Evolutionary conservation across 441 rosid genomes (phyloP).

Genomic region (Bocquillonia castaneifolia): DNA sequence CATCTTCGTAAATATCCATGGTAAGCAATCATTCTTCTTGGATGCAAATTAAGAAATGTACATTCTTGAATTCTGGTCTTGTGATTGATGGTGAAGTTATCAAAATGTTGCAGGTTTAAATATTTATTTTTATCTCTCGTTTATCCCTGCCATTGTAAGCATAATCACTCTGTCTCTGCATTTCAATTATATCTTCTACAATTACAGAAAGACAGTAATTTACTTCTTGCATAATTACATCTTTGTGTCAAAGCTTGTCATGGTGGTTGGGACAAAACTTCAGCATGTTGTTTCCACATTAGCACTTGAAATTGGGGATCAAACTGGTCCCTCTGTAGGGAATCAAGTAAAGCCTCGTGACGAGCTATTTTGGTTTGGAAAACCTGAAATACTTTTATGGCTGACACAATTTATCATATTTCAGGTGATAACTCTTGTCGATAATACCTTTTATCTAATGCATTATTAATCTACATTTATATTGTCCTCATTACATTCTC

Average conservation of each 20-base stretch:
- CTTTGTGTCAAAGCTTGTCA: conserved; percentile 56
- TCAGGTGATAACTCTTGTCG: conserved; percentile 47
- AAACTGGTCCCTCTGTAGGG: conserved; percentile 54
- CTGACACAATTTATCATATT: conserved; percentile 84
- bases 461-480: neutral
- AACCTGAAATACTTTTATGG: conserved; percentile 69
- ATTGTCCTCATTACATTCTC: conserved; percentile 10
- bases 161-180: conserved; percentile 12
- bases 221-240: conserved; percentile 14
- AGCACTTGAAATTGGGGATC: conserved; percentile 81
- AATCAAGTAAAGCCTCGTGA: conserved; percentile 87
- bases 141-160: conserved; percentile 91
- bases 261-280: conserved; percentile 91
- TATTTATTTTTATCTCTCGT: conserved; percentile 90
- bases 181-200: neutral
- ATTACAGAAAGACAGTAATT: neutral
- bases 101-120: conserved; percentile 58
- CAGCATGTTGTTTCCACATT: conserved; percentile 84
- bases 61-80: neutral
- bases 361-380: conserved; percentile 89
- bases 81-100: neutral
- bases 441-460: neutral
- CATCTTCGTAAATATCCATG: conserved; percentile 87
- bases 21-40: conserved; percentile 34
- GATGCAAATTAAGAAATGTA: neutral